These are phyloP conservation scores for Baudoinia panamericana DNA, from an alignment of 495 filamentous ascomycete species.

Conservation along the genomic window DNA sequence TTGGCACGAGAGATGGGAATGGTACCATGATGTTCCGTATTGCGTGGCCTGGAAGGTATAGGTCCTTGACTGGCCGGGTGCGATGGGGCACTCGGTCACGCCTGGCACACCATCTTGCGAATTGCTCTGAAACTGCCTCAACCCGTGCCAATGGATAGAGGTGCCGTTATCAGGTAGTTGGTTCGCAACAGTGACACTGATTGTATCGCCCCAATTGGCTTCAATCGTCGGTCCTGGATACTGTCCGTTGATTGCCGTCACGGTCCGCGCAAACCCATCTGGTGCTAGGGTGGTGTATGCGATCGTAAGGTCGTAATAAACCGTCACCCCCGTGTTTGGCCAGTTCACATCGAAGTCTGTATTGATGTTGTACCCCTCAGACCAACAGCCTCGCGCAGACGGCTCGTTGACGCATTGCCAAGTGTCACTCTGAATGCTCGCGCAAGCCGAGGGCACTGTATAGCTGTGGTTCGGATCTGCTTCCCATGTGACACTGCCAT, in stretches of 20 bases:
- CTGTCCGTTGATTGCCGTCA: slow-evolving; percentile 24
- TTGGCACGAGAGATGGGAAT: slow-evolving; percentile 27
- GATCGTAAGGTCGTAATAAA: slow-evolving; percentile 13
- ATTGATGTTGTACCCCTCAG: slow-evolving; percentile 13
- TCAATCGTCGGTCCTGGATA: slow-evolving; percentile 27
- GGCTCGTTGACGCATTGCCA: slow-evolving; percentile 23
- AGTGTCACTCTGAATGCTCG: slow-evolving; percentile 3
- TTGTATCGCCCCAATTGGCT: slow-evolving; percentile 28
- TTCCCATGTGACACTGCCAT: slow-evolving; percentile 49
- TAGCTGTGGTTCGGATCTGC: slow-evolving; percentile 48
- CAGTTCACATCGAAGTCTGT: slow-evolving; percentile 23
- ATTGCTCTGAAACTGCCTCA: slow-evolving; percentile 25
- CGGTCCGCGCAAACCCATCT: slow-evolving; percentile 8
- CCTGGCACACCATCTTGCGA: slow-evolving; percentile 27
- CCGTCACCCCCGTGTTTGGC: slow-evolving; percentile 19
- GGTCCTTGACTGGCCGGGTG: slow-evolving; percentile 25
- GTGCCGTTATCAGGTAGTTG: slow-evolving; percentile 28
- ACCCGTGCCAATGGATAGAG: slow-evolving; percentile 31
- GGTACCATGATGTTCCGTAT: slow-evolving; percentile 31
- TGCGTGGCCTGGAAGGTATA: slow-evolving; percentile 29
- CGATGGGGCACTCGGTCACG: slow-evolving; percentile 30
- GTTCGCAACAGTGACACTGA: slow-evolving; percentile 28
- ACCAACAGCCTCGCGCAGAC: slow-evolving; percentile 20
- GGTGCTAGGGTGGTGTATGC: slow-evolving; percentile 19
- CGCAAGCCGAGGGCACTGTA: slow-evolving; percentile 35